Conservation (phyloP, 495 filamentous ascomycete species). For the Penicillium canescens region DNA sequence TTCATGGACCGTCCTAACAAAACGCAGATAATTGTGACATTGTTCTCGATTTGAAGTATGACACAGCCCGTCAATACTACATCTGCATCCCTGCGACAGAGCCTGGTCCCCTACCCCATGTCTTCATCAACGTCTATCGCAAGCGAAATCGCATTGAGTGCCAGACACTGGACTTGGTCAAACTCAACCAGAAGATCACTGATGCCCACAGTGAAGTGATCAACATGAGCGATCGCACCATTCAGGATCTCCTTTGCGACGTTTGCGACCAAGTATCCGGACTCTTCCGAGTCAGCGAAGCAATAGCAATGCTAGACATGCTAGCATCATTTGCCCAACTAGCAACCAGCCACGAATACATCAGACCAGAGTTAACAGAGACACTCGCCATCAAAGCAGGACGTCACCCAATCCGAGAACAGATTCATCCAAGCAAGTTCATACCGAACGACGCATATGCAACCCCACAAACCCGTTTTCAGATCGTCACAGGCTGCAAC, state of each 20-base stretch:
- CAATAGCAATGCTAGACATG: constrained; percentile 91
- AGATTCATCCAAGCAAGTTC: constrained; percentile 64
- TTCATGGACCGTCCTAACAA: constrained; percentile 19
- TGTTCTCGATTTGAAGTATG: constrained; percentile 68
- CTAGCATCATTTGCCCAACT: constrained; percentile 79
- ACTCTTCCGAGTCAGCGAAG: constrained; percentile 79
- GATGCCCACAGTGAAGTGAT: constrained; percentile 82
- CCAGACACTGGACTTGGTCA: constrained; percentile 80
- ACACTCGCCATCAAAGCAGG: constrained; percentile 76
- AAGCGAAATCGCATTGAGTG: constrained; percentile 78
- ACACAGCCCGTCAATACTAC: constrained; percentile 76
- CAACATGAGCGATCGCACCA: constrained; percentile 65
- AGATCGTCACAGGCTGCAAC: constrained; percentile 95
- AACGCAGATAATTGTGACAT: constrained; percentile 58
- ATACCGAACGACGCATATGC: constrained; percentile 91
- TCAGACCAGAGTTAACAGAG: constrained; percentile 73
- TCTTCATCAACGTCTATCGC: constrained; percentile 74
- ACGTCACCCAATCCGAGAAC: constrained; percentile 83
- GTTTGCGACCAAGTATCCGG: constrained; percentile 65
- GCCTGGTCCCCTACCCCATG: constrained; percentile 63
- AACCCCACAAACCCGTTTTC: constrained; percentile 73
- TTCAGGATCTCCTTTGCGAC: constrained; percentile 67
- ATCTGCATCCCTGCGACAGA: constrained; percentile 67
- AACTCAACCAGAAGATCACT: constrained; percentile 70
- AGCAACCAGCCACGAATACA: constrained; percentile 75